Percentiles rank a stretch among this genome's conserved stretches.
phyloP scores from a whole-genome alignment of 2,329 filamentous ascomycete genomes.

The Aaosphaeria pasadenensis region DNA sequence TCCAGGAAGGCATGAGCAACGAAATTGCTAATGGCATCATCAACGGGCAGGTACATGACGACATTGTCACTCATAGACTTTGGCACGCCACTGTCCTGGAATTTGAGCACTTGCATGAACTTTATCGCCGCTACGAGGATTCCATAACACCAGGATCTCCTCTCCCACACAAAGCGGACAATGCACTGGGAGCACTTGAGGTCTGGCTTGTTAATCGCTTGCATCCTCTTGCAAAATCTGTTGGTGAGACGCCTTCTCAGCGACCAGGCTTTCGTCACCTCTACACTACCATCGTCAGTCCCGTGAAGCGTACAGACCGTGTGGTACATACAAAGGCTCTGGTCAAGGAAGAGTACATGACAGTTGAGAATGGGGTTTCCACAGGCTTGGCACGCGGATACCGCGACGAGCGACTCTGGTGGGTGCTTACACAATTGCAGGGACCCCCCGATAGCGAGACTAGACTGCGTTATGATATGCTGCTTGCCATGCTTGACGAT shows the following conservation, averaged over 20 bases:
- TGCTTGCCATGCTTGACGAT: conserved; percentile 13
- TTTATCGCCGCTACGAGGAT: conserved; percentile 6
- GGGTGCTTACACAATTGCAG: conserved; percentile 8
- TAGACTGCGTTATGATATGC: conserved; percentile 6
- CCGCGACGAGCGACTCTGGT: conserved; percentile 7
- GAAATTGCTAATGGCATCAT: not conserved
- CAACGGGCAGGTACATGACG: too few relatives aligned
- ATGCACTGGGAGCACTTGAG: conserved; percentile 8
- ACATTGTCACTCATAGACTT: conserved; percentile 4
- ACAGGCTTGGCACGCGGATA: too few relatives aligned
- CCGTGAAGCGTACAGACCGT: too few relatives aligned
- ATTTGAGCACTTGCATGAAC: conserved; percentile 1
- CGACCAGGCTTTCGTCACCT: conserved; percentile 9
- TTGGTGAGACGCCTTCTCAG: conserved; percentile 6
- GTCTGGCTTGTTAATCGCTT: conserved; percentile 6
- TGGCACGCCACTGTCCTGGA: conserved; percentile 7
- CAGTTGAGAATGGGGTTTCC: too few relatives aligned
- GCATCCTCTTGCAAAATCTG: conserved; percentile 2
- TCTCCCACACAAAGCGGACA: conserved; percentile 8
- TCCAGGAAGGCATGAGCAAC: not conserved
- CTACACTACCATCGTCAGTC: too few relatives aligned
- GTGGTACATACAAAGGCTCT: too few relatives aligned
- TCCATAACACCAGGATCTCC: conserved; percentile 3
- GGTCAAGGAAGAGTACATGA: too few relatives aligned
- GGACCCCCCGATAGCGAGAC: conserved; percentile 6